phyloP scores from a whole-genome alignment of 2,329 filamentous ascomycete species.

The Fusarium albosuccineum region DNA sequence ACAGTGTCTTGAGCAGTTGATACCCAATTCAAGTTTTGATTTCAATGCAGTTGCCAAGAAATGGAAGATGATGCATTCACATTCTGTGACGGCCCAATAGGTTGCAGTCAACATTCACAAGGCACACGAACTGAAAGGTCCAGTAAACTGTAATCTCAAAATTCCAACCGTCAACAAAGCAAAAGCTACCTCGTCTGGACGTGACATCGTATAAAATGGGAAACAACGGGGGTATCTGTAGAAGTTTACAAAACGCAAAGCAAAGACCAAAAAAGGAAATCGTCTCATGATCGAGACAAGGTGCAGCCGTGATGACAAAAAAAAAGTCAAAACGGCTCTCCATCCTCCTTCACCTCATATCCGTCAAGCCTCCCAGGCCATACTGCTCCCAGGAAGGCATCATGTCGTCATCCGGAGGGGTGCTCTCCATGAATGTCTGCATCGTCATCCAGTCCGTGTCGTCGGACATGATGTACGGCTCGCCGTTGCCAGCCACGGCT shows the following conservation, averaged over 20 bases:
- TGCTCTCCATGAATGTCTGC: conserved; percentile 52
- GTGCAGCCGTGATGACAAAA: not conserved
- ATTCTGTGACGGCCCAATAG: not conserved
- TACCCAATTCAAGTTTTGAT: not conserved
- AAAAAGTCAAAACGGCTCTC: not conserved
- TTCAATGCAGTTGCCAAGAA: not conserved
- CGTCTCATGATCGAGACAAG: conserved; percentile 26
- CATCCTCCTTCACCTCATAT: conserved; percentile 47
- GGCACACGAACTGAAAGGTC: not conserved
- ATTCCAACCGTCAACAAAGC: conserved; percentile 16
- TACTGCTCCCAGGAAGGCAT: conserved; percentile 62
- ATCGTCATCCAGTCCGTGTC: conserved; percentile 54
- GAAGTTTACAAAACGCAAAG: conserved; percentile 18
- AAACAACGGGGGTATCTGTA: conserved; percentile 45
- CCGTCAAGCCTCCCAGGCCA: conserved; percentile 60
- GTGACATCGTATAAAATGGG: conserved; percentile 33
- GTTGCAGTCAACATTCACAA: not conserved
- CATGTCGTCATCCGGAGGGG: conserved; percentile 40
- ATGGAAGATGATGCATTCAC: not conserved
- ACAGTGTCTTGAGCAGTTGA: not conserved
- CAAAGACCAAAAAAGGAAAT: conserved; percentile 12
- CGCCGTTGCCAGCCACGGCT: conserved; percentile 32
- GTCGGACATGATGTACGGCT: conserved; percentile 47
- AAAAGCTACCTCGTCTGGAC: conserved; percentile 34
- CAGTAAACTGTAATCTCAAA: not conserved